Evolutionary conservation across 495 filamentous ascomycete species (phyloP), one percentile per base, ranked within the genome.

Genomic region (Lindgomyces ingoldianus): DNA sequence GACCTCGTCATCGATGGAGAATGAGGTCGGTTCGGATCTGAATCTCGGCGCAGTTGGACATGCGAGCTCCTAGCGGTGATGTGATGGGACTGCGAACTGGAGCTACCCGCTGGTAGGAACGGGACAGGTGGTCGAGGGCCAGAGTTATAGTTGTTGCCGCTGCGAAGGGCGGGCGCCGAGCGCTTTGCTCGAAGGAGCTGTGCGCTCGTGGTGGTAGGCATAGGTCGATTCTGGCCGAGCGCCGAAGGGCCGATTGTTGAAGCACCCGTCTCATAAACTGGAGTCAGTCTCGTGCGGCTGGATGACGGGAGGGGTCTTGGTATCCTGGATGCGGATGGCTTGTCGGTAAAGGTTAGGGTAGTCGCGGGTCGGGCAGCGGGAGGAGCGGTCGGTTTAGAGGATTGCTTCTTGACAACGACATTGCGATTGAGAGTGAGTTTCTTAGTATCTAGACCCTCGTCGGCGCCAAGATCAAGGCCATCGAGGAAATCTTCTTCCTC

Each of bases 351-450:
- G 19, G 91, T 96, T 57, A 98, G 77, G 14, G 91, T 92, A 39
- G 91, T 91, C 11, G 90, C 86, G 8, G 91, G 84, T 44, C 81
- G 79, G 67, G 91, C 62, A 12, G 57, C 88, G 49, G 87, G 82
- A 46, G 70, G 73, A 30, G 63, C 52, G n/a, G 59, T 21, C n/a
- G 71, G 57, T 50, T 72, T 73, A 81, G 79, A 18, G 74, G 76
- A 53, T 89, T 88, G 68, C 87, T 77, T 64, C 87, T 93, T 96
- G 70, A 92, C 83, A 74, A 93, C 93, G 62, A 98, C 83, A 69
- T 98, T 97, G 49, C 90, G 91, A 72, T 98, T 95, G n/a, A 96
- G 76, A 10, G 89, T 90, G 16, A 89, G 79, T 72, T 94, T 96
- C 57, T 79, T 83, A 11, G 89, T 84, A 68, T 89, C 84, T 68